Evolutionary conservation across 1,139 yeast species (phyloP).

Genomic region (Petasospora rhodanensis): DNA sequence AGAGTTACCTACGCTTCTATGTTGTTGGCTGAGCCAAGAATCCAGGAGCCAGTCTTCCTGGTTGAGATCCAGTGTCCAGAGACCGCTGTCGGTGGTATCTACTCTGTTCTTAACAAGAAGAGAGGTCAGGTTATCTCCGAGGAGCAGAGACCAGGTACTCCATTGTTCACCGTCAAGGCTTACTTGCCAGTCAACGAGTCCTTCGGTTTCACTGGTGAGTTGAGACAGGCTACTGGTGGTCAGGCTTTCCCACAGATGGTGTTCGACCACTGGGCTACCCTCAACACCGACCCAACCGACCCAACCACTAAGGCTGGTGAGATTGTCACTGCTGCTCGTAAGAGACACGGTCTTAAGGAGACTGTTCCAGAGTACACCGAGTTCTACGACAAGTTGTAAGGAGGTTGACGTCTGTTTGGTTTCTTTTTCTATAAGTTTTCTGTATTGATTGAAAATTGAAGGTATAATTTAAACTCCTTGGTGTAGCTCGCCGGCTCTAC

Average conservation of each 20-base stretch:
- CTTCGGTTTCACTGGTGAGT: constrained; percentile 99
- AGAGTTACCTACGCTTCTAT: constrained; percentile 98
- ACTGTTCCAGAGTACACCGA: constrained; percentile 99
- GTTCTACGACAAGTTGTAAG: constrained; percentile 96
- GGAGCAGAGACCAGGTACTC: constrained; percentile 99
- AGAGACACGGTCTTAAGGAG: constrained; percentile 96
- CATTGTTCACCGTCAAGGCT: constrained; percentile 98
- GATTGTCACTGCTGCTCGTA: constrained; percentile 86
- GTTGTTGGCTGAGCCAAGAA: constrained; percentile 97
- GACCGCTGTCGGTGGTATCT: constrained; percentile 99
- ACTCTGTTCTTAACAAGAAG: constrained; percentile 99
- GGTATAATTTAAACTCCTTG: constrained; percentile 6
- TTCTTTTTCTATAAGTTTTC: not conserved
- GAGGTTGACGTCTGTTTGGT: constrained; percentile 6
- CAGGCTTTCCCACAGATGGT: constrained; percentile 99
- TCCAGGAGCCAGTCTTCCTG: constrained; percentile 99
- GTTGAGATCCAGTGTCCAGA: constrained; percentile 99
- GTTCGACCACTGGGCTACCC: constrained; percentile 95
- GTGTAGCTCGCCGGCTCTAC: no score
- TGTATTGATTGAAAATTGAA: constrained; percentile 2
- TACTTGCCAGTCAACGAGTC: constrained; percentile 99
- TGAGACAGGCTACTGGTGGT: constrained; percentile 99
- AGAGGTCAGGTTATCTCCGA: constrained; percentile 99
- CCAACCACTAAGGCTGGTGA: constrained; percentile 92
- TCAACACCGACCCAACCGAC: constrained; percentile 91